Evolutionary conservation across 257 asterid genomes (phyloP).

Genomic region (Fraxinus americana): DNA sequence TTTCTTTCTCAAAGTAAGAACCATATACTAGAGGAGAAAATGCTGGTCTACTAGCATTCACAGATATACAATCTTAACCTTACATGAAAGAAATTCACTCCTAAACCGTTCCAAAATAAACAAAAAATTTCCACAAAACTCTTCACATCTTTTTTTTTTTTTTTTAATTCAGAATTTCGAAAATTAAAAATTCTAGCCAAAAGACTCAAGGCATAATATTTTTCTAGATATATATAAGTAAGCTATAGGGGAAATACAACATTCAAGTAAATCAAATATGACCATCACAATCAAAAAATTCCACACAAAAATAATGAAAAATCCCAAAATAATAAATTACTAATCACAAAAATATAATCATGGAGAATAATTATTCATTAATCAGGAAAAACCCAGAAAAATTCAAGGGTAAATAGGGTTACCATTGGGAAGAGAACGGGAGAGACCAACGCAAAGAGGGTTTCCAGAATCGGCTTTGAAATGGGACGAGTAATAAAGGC

Average conservation of each 20-base stretch:
- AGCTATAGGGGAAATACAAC: background rate
- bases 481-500: conserved; percentile 71
- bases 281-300: background rate
- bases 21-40: background rate
- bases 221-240: background rate
- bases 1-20: background rate
- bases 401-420: conserved; percentile 30
- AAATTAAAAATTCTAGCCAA: background rate
- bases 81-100: background rate
- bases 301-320: background rate
- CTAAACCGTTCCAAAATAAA: background rate
- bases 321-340: background rate
- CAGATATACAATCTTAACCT: background rate
- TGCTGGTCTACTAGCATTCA: background rate
- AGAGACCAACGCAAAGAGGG: conserved; percentile 82
- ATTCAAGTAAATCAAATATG: background rate
- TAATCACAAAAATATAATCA: background rate
- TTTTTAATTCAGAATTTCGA: background rate
- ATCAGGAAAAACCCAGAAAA: background rate
- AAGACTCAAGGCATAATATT: background rate
- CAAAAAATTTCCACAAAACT: background rate
- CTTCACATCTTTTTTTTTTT: background rate
- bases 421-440: conserved; percentile 81
- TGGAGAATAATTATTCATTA: background rate
- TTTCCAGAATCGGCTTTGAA: conserved; percentile 64